Conservation (phyloP, 2,329 filamentous ascomycete genomes). For the Colletotrichum eleusines region DNA sequence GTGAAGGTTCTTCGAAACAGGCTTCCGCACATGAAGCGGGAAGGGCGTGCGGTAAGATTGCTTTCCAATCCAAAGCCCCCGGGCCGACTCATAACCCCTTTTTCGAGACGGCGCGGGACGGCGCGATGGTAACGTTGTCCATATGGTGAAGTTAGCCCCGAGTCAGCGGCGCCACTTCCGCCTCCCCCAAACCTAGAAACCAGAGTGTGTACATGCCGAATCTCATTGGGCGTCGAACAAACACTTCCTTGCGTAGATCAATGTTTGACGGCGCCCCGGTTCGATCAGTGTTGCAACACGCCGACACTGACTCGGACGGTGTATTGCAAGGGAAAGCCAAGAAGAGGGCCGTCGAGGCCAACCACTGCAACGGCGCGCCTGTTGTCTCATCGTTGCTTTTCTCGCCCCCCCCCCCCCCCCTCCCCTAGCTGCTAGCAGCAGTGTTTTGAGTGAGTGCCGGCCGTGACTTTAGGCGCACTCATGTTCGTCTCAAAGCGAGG, state of each 20-base stretch:
- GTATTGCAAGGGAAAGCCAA: background rate
- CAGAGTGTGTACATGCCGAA: background rate
- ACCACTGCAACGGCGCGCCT: background rate
- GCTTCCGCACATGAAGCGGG: background rate
- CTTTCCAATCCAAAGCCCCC: background rate
- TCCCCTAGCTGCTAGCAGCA: no score
- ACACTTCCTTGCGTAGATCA: background rate
- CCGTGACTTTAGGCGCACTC: constrained; percentile 24
- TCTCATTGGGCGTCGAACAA: background rate
- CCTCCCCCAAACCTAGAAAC: background rate
- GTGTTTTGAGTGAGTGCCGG: constrained; percentile 6
- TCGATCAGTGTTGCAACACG: background rate
- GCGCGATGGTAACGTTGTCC: no score
- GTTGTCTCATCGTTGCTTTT: constrained; percentile 20
- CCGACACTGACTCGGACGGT: background rate
- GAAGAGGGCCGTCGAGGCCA: no score
- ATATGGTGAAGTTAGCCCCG: background rate
- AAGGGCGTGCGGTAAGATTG: background rate
- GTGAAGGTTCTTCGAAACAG: background rate
- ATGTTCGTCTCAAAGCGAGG: constrained; percentile 26
- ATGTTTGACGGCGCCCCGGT: background rate
- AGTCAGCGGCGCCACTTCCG: background rate
- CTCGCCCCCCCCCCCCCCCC: no score
- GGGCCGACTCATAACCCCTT: background rate
- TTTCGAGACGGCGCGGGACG: background rate